Base-by-base conservation (phyloP, 176 grass and related monocot species). In the Zoysia pacifica region DNA sequence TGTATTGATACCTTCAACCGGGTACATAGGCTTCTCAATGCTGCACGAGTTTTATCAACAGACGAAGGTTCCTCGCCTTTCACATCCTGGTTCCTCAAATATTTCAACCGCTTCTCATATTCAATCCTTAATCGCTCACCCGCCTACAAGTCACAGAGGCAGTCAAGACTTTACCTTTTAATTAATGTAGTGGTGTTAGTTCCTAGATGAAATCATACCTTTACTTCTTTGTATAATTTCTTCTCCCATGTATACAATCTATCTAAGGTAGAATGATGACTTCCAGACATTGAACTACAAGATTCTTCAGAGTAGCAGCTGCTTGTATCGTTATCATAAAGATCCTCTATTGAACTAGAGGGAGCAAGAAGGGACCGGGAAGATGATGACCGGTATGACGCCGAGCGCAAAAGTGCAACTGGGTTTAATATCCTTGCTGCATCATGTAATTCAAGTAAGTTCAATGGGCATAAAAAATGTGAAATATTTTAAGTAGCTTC, bases 181-280 rank as follows among this genome's bases (percentile, higher is more conserved):
- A 52, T 38, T 79, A 42, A 70, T 39, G 48, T 56, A 64, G n/a
- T 50, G 48, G 62, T 75, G 43, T 39, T 58, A 70, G 70, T 71
- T 67, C 12, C 58, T 63, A 60, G 28, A 74, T 18, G 70, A 67
- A 62, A 37, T 47, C 54, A 35, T 91, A 99, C 96, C 92, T 99
- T 99, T 44, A 99, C 93, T 99, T 99, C 96, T 67, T 93, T 79
- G 83, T 95, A 99, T 67, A 99, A 79, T 83, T 95, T 99, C 79
- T 93, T 99, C 79, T 99, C 96, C 96, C 96, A 99, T 86, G 83
- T 79, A 79, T 95, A 95, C 65, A 99, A 53, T 85, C 96, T 89
- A 74, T 99, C 92, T 62, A 99, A 89, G 62, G 92, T 99, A 73
- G 96, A 95, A 58, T 91, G 87, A 74, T 99, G 96, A 83, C 96